Conservation (phyloP, 148 eudicot species). For the Linanthus parryae region DNA sequence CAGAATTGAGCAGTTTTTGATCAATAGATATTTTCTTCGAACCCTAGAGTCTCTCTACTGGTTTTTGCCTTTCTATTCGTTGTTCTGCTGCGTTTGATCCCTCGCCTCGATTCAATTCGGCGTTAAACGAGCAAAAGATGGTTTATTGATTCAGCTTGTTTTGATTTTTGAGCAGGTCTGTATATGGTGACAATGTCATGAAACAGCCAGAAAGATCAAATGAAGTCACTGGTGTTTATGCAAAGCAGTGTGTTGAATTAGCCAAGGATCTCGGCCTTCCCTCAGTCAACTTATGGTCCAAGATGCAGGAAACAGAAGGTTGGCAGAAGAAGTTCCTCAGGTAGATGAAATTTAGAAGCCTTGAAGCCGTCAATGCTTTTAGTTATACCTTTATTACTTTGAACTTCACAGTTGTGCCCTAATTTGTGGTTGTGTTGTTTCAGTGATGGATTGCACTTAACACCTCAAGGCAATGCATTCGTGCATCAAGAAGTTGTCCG, state of each 20-base stretch:
- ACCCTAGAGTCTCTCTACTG: too few relatives aligned
- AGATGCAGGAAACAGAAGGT: constrained; percentile 81
- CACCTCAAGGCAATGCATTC: constrained; percentile 72
- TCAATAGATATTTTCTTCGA: too few relatives aligned
- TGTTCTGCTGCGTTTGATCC: too few relatives aligned
- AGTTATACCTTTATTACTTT: not conserved
- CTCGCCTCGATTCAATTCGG: too few relatives aligned
- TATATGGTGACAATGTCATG: constrained; percentile 72
- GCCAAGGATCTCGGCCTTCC: constrained; percentile 67
- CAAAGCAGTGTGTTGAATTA: constrained; percentile 51
- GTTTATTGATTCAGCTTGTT: too few relatives aligned
- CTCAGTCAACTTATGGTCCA: constrained; percentile 79
- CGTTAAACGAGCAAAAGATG: too few relatives aligned
- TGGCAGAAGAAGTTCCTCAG: constrained; percentile 80
- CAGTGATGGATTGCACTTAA: constrained; percentile 93
- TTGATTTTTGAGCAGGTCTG: constrained; percentile 48
- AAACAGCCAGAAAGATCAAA: constrained; percentile 79
- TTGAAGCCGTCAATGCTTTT: too few relatives aligned
- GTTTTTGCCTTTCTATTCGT: too few relatives aligned
- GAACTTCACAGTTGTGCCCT: not conserved
- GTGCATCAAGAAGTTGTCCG: constrained; percentile 57
- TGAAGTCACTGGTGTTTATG: constrained; percentile 60
- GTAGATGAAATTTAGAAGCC: constrained; percentile 26
- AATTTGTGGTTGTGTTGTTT: not conserved
- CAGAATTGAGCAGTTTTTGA: too few relatives aligned